Base-by-base conservation (phyloP, 2,329 filamentous ascomycete genomes). In the Decorospora gaudefroyi region DNA sequence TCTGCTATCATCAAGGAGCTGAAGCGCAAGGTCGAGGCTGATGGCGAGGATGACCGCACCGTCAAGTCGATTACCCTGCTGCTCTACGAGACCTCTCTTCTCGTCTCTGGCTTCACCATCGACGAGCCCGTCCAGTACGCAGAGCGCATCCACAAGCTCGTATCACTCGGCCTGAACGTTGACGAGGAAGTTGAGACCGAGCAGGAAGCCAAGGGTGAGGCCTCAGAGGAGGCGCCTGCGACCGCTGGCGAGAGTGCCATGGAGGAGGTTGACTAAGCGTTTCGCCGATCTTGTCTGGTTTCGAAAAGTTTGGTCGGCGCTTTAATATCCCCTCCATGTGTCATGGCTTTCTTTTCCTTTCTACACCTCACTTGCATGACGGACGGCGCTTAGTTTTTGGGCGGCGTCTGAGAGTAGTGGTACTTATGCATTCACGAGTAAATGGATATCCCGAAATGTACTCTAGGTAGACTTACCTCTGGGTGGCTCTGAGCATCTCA, bases 61-160 rank as follows among this genome's bases (percentile, higher is more conserved):
- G 93, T 99, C 81, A 97, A 97, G 85, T 95, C 90, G 53, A 97
- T 99, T 72, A 95, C 93, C 63, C 91, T 95, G 78, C 87, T 99
- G 43, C 87, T 99, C 65, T 99, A 93, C 78, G 93, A 99, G 86
- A 99, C 93, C 62, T 97, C 93, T 28, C 88, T 99, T 51, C 84
- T 99, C 49, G 93, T 97, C 70, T 97, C 93, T 64, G 93, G 93
- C 68, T 99, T 99, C 88, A 97, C 93, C 74, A 97, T 99, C 66
- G 93, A 99, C 51, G 93, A 99, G 84, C 93, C 93, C 57, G 90
- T 93, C 64, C 87, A 89, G 76, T 99, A 97, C 74, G 90, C 93
- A 59, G 91, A 96, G 83, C 92, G 93, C 74, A 97, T 99, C 74
- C 92, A 99, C 88, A 96, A 96, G 87, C 90, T 99, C 60, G 91